phyloP scores from a whole-genome alignment of 2,329 filamentous ascomycete genomes.

The Calonectria crousiana region DNA sequence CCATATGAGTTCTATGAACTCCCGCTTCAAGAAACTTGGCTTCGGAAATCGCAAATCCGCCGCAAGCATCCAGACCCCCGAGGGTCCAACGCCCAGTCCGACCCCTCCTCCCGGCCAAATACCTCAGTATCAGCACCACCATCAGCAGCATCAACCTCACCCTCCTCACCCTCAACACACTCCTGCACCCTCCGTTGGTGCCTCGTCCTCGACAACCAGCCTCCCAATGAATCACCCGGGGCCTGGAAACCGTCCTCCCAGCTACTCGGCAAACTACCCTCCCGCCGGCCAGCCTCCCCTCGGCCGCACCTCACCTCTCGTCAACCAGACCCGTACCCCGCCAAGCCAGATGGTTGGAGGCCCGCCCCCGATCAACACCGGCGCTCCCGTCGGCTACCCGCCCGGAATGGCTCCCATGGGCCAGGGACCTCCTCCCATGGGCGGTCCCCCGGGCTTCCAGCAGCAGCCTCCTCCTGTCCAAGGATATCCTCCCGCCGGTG shows the following conservation, averaged over 20 bases:
- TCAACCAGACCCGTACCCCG: conserved; percentile 65
- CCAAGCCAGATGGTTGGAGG: conserved; percentile 73
- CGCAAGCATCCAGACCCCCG: conserved; percentile 68
- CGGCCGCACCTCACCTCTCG: conserved; percentile 67
- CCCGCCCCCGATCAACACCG: conserved; percentile 76
- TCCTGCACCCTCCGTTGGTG: conserved; percentile 50
- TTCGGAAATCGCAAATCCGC: conserved; percentile 84
- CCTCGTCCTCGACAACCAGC: conserved; percentile 59
- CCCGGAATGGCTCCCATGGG: conserved; percentile 62
- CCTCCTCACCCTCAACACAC: conserved; percentile 34
- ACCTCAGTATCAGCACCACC: conserved; percentile 60
- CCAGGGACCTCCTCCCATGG: conserved; percentile 56
- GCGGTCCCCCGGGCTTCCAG: conserved; percentile 54
- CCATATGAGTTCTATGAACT: conserved; percentile 83
- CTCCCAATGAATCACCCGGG: conserved; percentile 74
- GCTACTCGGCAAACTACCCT: conserved; percentile 70
- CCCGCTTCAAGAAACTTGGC: conserved; percentile 82
- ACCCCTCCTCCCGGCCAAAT: conserved; percentile 61
- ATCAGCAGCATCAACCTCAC: conserved; percentile 47
- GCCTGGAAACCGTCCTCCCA: conserved; percentile 71
- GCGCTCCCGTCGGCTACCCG: conserved; percentile 71
- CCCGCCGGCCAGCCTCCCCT: conserved; percentile 59
- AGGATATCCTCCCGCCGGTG: conserved; percentile 58
- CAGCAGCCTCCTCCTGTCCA: conserved; percentile 48
- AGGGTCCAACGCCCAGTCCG: conserved; percentile 51